phyloP scores from a whole-genome alignment of 371 early-diverging fungal genomes.

The Mucor circinelloides region DNA sequence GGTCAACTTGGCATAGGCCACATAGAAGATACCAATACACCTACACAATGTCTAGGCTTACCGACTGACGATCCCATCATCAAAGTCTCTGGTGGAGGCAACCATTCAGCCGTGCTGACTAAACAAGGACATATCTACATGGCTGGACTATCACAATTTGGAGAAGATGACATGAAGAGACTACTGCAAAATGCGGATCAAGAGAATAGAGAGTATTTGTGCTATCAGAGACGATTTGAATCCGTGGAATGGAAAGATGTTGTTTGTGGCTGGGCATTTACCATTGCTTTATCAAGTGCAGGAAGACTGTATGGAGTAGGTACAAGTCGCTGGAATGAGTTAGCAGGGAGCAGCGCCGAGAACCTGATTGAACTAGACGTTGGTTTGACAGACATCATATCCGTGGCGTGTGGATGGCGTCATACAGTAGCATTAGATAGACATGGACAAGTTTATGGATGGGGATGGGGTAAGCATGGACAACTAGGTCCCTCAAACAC shows the following conservation, averaged over 20 bases:
- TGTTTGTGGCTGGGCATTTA: conserved; percentile 66
- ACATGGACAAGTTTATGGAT: conserved; percentile 48
- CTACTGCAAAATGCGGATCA: not conserved
- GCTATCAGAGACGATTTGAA: conserved; percentile 6
- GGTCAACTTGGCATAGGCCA: conserved; percentile 67
- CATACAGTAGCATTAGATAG: conserved; percentile 53
- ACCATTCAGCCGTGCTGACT: conserved; percentile 63
- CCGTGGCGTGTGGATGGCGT: conserved; percentile 68
- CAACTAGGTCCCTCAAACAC: conserved; percentile 50
- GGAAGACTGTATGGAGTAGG: conserved; percentile 54
- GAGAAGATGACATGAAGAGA: conserved; percentile 6
- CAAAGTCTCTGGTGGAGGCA: conserved; percentile 61
- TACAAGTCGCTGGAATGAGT: conserved; percentile 54
- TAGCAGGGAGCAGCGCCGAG: conserved; percentile 25
- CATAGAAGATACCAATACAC: conserved; percentile 35
- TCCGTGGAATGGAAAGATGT: conserved; percentile 43
- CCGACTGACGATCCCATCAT: conserved; percentile 21
- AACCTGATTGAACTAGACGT: conserved; percentile 6
- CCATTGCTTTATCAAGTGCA: conserved; percentile 37
- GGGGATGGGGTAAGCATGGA: conserved; percentile 68
- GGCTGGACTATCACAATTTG: conserved; percentile 24
- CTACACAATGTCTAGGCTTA: conserved; percentile 31
- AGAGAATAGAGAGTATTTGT: conserved; percentile 6
- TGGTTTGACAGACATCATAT: conserved; percentile 21
- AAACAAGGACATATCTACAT: conserved; percentile 23